Evolutionary conservation across 768 basidiomycete genomes (phyloP).

Genomic region (Pleurotus pulmonarius): DNA sequence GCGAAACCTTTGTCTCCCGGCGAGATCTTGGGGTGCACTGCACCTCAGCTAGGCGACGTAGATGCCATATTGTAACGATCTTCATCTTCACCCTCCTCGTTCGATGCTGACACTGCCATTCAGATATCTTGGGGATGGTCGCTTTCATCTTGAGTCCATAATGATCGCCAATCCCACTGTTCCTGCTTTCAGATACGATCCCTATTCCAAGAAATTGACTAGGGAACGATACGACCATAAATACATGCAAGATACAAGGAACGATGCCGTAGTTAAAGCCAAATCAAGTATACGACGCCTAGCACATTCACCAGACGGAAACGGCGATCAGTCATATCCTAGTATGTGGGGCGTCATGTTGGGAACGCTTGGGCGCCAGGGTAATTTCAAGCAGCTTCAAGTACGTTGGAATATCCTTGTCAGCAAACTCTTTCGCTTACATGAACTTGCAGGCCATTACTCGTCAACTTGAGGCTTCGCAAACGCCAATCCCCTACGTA

Average conservation of each 20-base stretch:
- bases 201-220: constrained; percentile 96
- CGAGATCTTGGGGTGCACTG: constrained; percentile 96
- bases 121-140: constrained; percentile 96
- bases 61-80: constrained; percentile 86
- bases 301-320: constrained; percentile 9
- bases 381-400: constrained; percentile 85
- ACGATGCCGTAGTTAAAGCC: constrained; percentile 74
- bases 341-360: constrained; percentile 89
- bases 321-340: constrained; percentile 7
- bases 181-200: constrained; percentile 97
- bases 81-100: constrained; percentile 7
- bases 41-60: constrained; percentile 70
- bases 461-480: constrained; percentile 56
- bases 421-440: not conserved
- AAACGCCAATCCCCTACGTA: constrained; percentile 66
- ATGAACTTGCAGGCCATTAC: constrained; percentile 57
- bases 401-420: constrained; percentile 27
- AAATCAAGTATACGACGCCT: constrained; percentile 51
- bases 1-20: constrained; percentile 94
- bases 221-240: constrained; percentile 86
- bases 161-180: constrained; percentile 99
- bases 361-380: constrained; percentile 93
- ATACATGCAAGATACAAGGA: constrained; percentile 78
- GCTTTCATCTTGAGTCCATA: constrained; percentile 96
- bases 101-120: not conserved